phyloP scores from a whole-genome alignment of 2,329 filamentous ascomycete genomes.

The Orbilia brochopaga region DNA sequence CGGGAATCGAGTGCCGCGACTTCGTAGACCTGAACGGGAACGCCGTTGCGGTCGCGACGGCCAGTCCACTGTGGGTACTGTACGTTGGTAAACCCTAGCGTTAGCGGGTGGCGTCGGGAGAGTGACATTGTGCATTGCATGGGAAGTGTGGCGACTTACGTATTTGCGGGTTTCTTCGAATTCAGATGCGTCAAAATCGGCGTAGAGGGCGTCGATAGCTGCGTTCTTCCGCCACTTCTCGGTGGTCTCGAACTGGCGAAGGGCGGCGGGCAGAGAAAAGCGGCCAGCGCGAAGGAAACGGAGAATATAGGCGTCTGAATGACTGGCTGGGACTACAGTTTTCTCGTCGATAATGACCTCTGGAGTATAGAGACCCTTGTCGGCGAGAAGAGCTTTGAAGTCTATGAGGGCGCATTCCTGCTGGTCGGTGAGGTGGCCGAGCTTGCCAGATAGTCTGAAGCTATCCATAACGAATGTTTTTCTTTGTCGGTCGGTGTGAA shows the following conservation, averaged over 20 bases:
- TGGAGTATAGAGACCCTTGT: constrained; percentile 34
- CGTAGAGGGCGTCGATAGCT: constrained; percentile 28
- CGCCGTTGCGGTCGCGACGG: constrained; percentile 84
- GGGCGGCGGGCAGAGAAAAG: constrained; percentile 22
- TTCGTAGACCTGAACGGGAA: constrained; percentile 89
- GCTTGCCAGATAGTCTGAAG: constrained; percentile 21
- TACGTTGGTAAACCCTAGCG: constrained; percentile 16
- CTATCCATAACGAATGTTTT: constrained; percentile 17
- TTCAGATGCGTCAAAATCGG: constrained; percentile 38
- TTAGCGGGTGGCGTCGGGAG: background rate
- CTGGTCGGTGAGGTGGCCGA: constrained; percentile 35
- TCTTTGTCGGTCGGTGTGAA: too few species aligned
- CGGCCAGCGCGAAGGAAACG: constrained; percentile 35
- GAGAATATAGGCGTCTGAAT: constrained; percentile 30
- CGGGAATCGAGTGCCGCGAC: constrained; percentile 82
- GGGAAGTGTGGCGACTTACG: constrained; percentile 61
- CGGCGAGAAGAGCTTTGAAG: constrained; percentile 41
- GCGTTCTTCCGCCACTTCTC: constrained; percentile 33
- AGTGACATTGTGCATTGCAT: background rate
- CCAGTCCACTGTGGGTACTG: constrained; percentile 96
- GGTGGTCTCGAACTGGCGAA: constrained; percentile 31
- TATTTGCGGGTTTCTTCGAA: constrained; percentile 70
- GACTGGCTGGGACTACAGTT: constrained; percentile 19
- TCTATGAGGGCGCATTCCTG: constrained; percentile 28
- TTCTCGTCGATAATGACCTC: constrained; percentile 44